Percentiles rank a stretch among this genome's conserved stretches.
phyloP scores from a whole-genome alignment of 768 basidiomycete species.

The Cantharellus cinnabarinus region DNA sequence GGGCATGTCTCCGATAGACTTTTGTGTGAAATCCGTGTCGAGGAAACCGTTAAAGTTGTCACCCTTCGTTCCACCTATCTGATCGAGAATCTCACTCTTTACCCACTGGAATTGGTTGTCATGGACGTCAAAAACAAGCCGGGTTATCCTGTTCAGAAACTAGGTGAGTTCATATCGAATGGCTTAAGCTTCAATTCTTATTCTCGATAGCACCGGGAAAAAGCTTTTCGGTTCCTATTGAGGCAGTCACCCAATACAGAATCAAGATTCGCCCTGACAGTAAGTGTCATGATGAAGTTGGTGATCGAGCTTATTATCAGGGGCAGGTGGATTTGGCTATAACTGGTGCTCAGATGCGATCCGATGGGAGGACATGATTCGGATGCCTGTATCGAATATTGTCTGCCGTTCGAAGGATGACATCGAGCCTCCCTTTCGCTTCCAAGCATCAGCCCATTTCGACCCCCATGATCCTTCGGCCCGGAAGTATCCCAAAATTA shows the following conservation, averaged over 20 bases:
- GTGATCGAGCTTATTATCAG: neutral
- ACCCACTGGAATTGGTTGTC: conserved; percentile 79
- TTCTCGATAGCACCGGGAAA: conserved; percentile 46
- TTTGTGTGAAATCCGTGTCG: conserved; percentile 72
- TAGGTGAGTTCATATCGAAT: conserved; percentile 26
- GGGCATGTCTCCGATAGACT: conserved; percentile 61
- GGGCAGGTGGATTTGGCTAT: conserved; percentile 83
- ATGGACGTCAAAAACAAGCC: conserved; percentile 74
- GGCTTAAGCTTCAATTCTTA: neutral
- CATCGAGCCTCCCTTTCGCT: conserved; percentile 75
- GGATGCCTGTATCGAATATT: conserved; percentile 46
- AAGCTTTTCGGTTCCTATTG: conserved; percentile 76
- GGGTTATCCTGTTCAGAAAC: conserved; percentile 60
- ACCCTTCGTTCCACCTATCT: conserved; percentile 85
- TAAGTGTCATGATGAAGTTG: conserved; percentile 21
- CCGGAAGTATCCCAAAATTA: conserved; percentile 73
- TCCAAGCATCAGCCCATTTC: conserved; percentile 78
- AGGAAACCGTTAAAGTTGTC: conserved; percentile 85
- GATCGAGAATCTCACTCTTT: conserved; percentile 75
- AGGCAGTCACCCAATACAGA: conserved; percentile 62
- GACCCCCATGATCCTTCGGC: conserved; percentile 35
- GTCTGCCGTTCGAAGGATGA: conserved; percentile 61
- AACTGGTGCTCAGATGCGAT: conserved; percentile 67
- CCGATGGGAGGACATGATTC: conserved; percentile 73
- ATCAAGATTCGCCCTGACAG: conserved; percentile 84